Evolutionary conservation across 257 asterid genomes (phyloP).

Genomic region (Capsicum pubescens): DNA sequence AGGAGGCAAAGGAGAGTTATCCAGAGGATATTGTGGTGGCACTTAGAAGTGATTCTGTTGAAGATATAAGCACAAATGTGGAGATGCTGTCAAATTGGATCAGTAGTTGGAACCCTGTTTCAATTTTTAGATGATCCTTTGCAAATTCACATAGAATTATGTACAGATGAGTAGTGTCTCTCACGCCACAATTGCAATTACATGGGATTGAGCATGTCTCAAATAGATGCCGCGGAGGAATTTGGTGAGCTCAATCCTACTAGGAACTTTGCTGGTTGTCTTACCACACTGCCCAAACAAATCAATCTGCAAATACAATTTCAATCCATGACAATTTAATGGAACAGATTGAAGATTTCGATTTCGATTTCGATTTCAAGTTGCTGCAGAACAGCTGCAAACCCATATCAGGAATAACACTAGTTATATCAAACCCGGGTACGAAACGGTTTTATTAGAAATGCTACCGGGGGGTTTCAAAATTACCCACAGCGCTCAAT

Average conservation of each 20-base stretch:
- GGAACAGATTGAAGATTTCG: too few species aligned
- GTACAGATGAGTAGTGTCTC: background rate
- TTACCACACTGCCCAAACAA: background rate
- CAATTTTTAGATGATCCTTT: background rate
- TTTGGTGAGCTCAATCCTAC: background rate
- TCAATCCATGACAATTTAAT: too few species aligned
- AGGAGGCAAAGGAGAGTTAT: conserved; percentile 92
- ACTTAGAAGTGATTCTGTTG: conserved; percentile 63
- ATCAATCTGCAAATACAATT: background rate
- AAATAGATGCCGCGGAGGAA: background rate
- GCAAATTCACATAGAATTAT: background rate
- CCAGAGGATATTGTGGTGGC: conserved; percentile 72
- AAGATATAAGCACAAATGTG: conserved; percentile 64
- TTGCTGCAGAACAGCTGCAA: background rate
- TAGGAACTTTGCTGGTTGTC: background rate
- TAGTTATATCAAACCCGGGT: background rate
- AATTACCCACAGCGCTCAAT: too few species aligned
- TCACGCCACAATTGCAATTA: background rate
- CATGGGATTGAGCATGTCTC: background rate
- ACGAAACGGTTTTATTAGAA: background rate
- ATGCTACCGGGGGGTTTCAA: background rate
- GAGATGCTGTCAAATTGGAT: conserved; percentile 65
- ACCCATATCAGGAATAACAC: background rate
- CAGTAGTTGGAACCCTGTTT: conserved; percentile 54
- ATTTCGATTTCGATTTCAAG: too few species aligned